These are phyloP conservation scores for Xylaria sp. DNA, from an alignment of 2,329 filamentous ascomycete genomes.

Conservation along the genomic window DNA sequence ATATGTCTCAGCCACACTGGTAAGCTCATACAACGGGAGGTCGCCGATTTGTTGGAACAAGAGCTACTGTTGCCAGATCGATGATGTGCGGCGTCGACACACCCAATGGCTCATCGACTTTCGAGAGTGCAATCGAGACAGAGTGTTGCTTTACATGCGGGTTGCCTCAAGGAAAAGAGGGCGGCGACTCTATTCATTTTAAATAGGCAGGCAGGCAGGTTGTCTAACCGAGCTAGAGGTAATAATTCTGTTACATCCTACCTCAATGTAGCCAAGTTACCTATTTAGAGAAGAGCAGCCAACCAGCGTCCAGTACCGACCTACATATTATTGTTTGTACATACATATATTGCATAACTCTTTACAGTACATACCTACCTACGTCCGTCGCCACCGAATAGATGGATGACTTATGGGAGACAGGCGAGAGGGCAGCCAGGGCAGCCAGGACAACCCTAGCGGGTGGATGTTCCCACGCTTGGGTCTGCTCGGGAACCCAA, in stretches of 20 bases:
- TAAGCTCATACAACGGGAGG: neutral
- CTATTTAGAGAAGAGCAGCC: neutral
- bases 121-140: neutral
- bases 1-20: neutral
- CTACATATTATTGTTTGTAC: neutral
- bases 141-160: neutral
- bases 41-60: neutral
- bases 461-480: slow-evolving; percentile 22
- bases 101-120: neutral
- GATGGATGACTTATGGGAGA: neutral
- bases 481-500: slow-evolving; percentile 27
- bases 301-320: neutral
- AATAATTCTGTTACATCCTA: neutral
- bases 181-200: slow-evolving; percentile 10
- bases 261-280: neutral
- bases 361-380: neutral
- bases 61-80: neutral
- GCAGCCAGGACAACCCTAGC: slow-evolving; percentile 13
- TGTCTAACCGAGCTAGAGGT: slow-evolving; percentile 24
- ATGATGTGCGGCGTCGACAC: neutral
- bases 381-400: slow-evolving; percentile 6
- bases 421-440: neutral
- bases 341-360: neutral
- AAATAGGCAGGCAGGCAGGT: neutral
- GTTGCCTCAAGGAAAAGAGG: neutral